A percentile compares a stretch with the other conserved stretches of the same genome.
Conservation (phyloP, 805 yeast species). For the Phaffomyces antillensis region DNA sequence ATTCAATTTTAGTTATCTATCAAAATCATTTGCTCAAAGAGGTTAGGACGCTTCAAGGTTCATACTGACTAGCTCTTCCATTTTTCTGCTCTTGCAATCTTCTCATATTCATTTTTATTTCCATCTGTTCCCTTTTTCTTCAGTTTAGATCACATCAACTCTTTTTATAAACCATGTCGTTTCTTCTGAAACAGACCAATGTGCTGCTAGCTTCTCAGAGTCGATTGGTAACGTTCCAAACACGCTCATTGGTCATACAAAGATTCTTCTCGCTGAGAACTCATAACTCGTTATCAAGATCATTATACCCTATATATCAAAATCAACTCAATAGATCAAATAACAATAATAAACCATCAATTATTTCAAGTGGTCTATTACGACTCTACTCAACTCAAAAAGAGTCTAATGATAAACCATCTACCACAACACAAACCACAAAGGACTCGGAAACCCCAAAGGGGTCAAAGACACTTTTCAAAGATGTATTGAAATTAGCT, state of each 20-base stretch:
- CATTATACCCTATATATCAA: too few relatives aligned
- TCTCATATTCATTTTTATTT: too few relatives aligned
- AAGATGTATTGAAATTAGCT: constrained; percentile 31
- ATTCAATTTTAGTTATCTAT: background rate
- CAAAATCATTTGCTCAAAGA: too few relatives aligned
- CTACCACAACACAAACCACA: background rate
- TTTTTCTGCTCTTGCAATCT: too few relatives aligned
- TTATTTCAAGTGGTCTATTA: background rate
- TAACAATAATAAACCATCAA: background rate
- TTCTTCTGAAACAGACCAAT: constrained; percentile 1
- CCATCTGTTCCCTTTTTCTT: too few relatives aligned
- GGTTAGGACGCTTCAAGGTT: too few relatives aligned
- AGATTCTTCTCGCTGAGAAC: background rate
- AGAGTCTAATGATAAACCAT: background rate
- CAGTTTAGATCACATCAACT: too few relatives aligned
- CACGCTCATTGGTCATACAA: background rate
- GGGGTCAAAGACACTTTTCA: constrained; percentile 7
- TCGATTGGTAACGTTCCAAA: background rate
- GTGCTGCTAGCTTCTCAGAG: background rate
- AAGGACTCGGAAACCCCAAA: background rate
- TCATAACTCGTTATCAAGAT: too few relatives aligned
- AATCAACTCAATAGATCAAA: background rate
- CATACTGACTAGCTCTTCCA: too few relatives aligned
- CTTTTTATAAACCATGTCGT: constrained; percentile 1
- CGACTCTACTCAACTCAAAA: background rate